A percentile compares a stretch with the other conserved stretches of the same genome.
Evolutionary conservation across 306 rosid species (phyloP).

Genomic region (Malus sylvestris): DNA sequence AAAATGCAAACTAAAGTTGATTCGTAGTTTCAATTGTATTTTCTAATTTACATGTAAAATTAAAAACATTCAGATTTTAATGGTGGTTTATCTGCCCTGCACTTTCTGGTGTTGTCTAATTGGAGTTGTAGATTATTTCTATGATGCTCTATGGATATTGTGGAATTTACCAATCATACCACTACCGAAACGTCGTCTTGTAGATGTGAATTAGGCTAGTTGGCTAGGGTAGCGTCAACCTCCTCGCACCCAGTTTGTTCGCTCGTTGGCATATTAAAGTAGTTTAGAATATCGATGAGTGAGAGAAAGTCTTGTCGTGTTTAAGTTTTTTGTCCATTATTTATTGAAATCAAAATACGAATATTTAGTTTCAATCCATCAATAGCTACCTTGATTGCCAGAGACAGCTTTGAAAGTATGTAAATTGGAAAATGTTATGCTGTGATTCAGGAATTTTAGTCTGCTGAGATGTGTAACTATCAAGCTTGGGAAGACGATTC

Average conservation of each 20-base stretch:
- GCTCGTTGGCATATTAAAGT: neutral
- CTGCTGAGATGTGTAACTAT: constrained; percentile 14
- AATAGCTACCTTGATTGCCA: neutral
- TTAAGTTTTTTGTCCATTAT: neutral
- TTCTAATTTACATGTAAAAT: no score
- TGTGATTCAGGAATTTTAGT: neutral
- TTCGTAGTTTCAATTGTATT: neutral
- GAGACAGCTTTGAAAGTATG: neutral
- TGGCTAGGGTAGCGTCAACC: neutral
- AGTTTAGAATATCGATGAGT: neutral
- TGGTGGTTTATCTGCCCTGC: neutral
- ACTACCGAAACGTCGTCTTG: neutral
- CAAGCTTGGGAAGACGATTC: constrained; percentile 15
- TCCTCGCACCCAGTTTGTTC: neutral
- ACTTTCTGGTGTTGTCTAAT: neutral
- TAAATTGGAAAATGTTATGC: neutral
- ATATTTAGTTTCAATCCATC: neutral
- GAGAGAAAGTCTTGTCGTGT: no score
- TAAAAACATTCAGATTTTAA: neutral
- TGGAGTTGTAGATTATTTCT: neutral
- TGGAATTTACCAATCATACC: neutral
- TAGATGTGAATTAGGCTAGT: neutral
- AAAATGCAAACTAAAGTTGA: neutral
- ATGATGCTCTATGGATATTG: neutral
- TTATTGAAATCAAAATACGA: neutral